phyloP scores from a whole-genome alignment of 2,329 filamentous ascomycete genomes.

The Gnomoniopsis smithogilvyi region DNA sequence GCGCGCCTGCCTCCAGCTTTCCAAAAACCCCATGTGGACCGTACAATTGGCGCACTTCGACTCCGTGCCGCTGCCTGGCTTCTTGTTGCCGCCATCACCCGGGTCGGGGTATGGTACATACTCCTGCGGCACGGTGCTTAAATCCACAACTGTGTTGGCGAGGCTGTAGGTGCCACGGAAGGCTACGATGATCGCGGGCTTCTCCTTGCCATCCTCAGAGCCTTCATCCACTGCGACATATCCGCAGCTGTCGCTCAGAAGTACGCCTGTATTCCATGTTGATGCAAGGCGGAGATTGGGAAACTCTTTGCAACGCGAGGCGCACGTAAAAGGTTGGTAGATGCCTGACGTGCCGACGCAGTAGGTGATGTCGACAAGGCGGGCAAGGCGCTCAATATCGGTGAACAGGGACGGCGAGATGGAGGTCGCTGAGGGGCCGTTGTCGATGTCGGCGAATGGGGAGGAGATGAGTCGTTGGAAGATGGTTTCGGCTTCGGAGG shows the following conservation, averaged over 20 bases:
- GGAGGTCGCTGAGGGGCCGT: constrained; percentile 6
- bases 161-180: constrained; percentile 95
- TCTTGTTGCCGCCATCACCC: constrained; percentile 31
- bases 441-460: neutral
- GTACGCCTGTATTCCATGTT: constrained; percentile 86
- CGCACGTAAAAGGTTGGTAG: constrained; percentile 76
- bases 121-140: constrained; percentile 84
- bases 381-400: constrained; percentile 82
- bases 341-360: constrained; percentile 87
- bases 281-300: constrained; percentile 72
- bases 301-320: constrained; percentile 82
- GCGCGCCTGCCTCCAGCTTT: constrained; percentile 77
- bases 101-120: constrained; percentile 81
- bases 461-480: constrained; percentile 8
- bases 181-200: constrained; percentile 68
- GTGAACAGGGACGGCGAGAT: constrained; percentile 67
- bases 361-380: constrained; percentile 90
- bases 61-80: constrained; percentile 1
- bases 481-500: neutral
- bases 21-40: constrained; percentile 86
- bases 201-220: constrained; percentile 20
- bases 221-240: constrained; percentile 86
- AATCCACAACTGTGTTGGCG: constrained; percentile 84
- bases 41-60: constrained; percentile 77
- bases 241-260: constrained; percentile 88